A percentile compares a stretch with the other conserved stretches of the same genome.
These are phyloP conservation scores for Fusarium sp. DNA, from an alignment of 2,329 filamentous ascomycete genomes.

Conservation along the genomic window DNA sequence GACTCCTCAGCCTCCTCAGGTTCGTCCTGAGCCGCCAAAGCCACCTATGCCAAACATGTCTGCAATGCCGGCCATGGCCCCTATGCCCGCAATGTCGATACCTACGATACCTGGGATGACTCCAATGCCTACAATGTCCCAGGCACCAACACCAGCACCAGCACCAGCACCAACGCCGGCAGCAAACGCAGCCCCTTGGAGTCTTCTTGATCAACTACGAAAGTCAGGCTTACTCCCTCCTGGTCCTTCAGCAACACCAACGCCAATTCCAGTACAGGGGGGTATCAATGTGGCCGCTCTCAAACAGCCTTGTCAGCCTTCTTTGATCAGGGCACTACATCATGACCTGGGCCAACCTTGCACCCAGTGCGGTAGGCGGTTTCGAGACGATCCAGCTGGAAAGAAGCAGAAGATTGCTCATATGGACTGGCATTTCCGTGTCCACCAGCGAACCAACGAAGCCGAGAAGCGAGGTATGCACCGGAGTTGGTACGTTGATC, in stretches of 20 bases:
- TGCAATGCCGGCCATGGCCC: conserved; percentile 44
- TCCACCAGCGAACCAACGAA: conserved; percentile 88
- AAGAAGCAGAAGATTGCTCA: conserved; percentile 88
- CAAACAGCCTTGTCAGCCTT: conserved; percentile 77
- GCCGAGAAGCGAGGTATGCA: conserved; percentile 87
- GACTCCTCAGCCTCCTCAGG: conserved; percentile 47
- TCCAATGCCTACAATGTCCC: conserved; percentile 52
- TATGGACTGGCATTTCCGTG: conserved; percentile 98
- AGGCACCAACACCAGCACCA: conserved; percentile 36
- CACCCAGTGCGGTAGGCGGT: conserved; percentile 89
- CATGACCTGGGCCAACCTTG: conserved; percentile 87
- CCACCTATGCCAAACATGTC: conserved; percentile 10
- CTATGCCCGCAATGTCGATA: conserved; percentile 52
- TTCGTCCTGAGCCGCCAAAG: conserved; percentile 15
- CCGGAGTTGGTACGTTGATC: conserved; percentile 93
- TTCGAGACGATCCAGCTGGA: conserved; percentile 79
- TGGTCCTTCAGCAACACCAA: conserved; percentile 51
- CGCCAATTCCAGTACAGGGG: conserved; percentile 58
- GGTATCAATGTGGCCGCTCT: conserved; percentile 74
- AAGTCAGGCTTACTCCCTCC: conserved; percentile 71
- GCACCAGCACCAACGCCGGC: conserved; percentile 45
- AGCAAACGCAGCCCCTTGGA: conserved; percentile 59
- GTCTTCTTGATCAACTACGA: conserved; percentile 73
- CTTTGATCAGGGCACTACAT: conserved; percentile 79
- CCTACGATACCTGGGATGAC: conserved; percentile 52